Base-by-base conservation (phyloP, 225 moss, liverwort and hornwort genomes). In the Neckera pumila region DNA sequence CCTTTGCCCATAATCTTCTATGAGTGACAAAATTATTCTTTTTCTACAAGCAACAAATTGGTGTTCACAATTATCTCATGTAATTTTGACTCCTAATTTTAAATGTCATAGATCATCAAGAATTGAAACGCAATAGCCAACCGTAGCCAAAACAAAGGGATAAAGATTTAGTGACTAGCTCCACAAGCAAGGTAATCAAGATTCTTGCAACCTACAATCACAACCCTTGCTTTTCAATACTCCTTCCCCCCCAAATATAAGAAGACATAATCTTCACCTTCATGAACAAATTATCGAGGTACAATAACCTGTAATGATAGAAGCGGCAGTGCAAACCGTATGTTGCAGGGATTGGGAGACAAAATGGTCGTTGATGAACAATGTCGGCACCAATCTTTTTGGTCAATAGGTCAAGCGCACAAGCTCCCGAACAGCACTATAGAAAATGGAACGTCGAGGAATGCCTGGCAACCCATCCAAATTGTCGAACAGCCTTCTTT, bases 381-480 rank as follows among this genome's bases (percentile, higher is more conserved):
- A 90, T 25, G 89, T 74, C n/a, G 95, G 95, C 14, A 96, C 45
- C 27, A 98, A 90, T 76, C 88, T 92, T 57, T 94, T 91, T 1
- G 94, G 93, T 70, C 96, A 95, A 83, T 96, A 98, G 27, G 92
- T 89, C n/a, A n/a, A n/a, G 23, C 89, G 94, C 82, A 98, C 92
- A 69, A 98, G 94, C 79, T 96, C 96, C 57, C 49, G 86, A 56
- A 95, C 90, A 64, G 96, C 95, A 40, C 89, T 90, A 74, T 95
- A 95, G 59, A 96, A 98, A 80, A 90, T 87, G 79, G 92, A 80
- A 38, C 90, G 90, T 33, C 92, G 89, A 1, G 96, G 92, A 31
- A 92, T 56, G 23, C 84, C 79, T 40, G 81, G 77, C 47, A 87
- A 27, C 25, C 71, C 90, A 80, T 94, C 88, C 45, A 96, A 71